These are phyloP conservation scores for Penicillium sclerotiorum DNA, from an alignment of 2,329 filamentous ascomycete genomes.

Conservation along the genomic window DNA sequence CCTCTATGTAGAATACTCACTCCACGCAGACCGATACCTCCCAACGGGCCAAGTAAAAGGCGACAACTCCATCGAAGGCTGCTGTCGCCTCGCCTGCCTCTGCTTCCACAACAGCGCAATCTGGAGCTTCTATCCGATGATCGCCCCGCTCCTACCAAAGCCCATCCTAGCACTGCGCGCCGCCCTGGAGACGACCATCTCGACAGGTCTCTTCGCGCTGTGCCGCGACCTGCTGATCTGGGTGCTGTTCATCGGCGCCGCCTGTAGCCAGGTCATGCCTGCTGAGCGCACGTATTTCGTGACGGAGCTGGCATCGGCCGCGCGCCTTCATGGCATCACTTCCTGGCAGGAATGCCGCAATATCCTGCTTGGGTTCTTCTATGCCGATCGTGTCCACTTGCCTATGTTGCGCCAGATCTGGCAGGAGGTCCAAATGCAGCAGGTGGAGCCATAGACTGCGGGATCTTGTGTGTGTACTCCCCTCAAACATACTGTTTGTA, in stretches of 20 bases:
- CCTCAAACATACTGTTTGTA: background rate
- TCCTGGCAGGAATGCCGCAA: slow-evolving; percentile 38
- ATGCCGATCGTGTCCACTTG: slow-evolving; percentile 38
- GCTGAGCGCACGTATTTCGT: slow-evolving; percentile 37
- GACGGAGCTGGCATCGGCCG: slow-evolving; percentile 31
- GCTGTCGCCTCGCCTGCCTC: slow-evolving; percentile 40
- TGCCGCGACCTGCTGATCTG: slow-evolving; percentile 40
- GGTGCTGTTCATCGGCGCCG: slow-evolving; percentile 39
- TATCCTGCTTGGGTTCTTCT: slow-evolving; percentile 38
- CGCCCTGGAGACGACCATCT: slow-evolving; percentile 37
- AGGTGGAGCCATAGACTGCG: slow-evolving; percentile 13
- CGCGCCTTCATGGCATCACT: slow-evolving; percentile 29
- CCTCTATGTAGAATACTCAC: slow-evolving; percentile 40
- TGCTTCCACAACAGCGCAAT: slow-evolving; percentile 44
- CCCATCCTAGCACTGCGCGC: slow-evolving; percentile 37
- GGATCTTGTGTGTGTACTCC: slow-evolving; percentile 4
- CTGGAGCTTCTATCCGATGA: slow-evolving; percentile 42
- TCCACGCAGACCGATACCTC: slow-evolving; percentile 41
- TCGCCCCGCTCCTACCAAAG: slow-evolving; percentile 38
- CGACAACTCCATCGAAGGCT: slow-evolving; percentile 42
- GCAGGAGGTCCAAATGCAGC: slow-evolving; percentile 32
- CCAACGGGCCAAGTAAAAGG: slow-evolving; percentile 35
- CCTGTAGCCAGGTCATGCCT: slow-evolving; percentile 32
- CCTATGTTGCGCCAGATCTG: slow-evolving; percentile 34
- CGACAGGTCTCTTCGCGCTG: slow-evolving; percentile 33